Percentiles rank a stretch among this genome's conserved stretches.
Conservation (phyloP, 495 filamentous ascomycete genomes). For the Daldinia caldariorum region DNA sequence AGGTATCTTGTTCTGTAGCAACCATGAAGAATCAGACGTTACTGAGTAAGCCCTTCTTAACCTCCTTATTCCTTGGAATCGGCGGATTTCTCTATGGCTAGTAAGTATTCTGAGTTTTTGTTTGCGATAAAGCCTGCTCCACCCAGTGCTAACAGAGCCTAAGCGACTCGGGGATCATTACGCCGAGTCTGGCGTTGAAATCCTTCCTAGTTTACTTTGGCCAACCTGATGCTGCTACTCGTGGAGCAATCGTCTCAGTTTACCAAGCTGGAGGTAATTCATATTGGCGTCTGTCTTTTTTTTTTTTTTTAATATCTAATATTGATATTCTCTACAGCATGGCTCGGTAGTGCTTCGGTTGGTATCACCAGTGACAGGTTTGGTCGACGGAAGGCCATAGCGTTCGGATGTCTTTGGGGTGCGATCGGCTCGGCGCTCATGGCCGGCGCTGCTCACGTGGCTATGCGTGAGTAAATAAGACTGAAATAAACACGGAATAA, state of each 20-base stretch:
- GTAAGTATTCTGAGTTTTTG: slow-evolving; percentile 33
- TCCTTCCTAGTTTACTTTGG: slow-evolving; percentile 56
- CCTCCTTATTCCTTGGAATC: slow-evolving; percentile 49
- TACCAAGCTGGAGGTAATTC: slow-evolving; percentile 53
- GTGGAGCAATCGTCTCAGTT: slow-evolving; percentile 62
- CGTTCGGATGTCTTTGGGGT: slow-evolving; percentile 59
- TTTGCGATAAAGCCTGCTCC: not conserved
- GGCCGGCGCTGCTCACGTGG: slow-evolving; percentile 59
- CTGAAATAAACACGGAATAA: too few species aligned
- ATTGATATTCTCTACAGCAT: slow-evolving; percentile 52
- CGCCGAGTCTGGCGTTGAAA: slow-evolving; percentile 55
- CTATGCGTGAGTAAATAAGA: slow-evolving; percentile 52
- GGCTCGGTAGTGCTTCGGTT: slow-evolving; percentile 60
- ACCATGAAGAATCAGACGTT: slow-evolving; percentile 26
- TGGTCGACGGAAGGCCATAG: slow-evolving; percentile 59
- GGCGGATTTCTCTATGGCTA: slow-evolving; percentile 52
- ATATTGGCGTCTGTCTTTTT: slow-evolving; percentile 4
- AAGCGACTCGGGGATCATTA: slow-evolving; percentile 57
- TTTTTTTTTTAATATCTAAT: too few species aligned
- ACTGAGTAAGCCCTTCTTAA: slow-evolving; percentile 49
- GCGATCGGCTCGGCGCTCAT: slow-evolving; percentile 61
- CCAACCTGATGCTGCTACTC: slow-evolving; percentile 55
- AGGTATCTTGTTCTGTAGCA: not conserved
- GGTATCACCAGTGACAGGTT: slow-evolving; percentile 57
- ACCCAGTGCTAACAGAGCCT: slow-evolving; percentile 8